Conservation (phyloP, 768 basidiomycete species). For the Termitomyces sp. region DNA sequence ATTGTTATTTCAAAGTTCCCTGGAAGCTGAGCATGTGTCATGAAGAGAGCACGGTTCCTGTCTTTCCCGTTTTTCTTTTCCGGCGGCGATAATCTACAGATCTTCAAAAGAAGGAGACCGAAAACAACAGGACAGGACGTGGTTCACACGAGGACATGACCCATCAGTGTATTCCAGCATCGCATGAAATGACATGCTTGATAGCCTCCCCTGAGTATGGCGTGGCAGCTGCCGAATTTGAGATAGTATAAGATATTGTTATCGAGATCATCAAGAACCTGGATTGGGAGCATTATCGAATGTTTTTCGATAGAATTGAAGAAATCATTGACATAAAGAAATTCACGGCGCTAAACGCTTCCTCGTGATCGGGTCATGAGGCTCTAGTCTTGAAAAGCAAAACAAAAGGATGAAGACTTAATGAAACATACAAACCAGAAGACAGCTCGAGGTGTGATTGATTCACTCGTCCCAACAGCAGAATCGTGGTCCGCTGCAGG, state of each 20-base stretch:
- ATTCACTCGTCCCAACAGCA: too few species aligned
- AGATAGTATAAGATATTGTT: not conserved
- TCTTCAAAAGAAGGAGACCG: too few species aligned
- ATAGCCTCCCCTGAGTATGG: not conserved
- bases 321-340: not conserved
- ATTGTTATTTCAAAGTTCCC: too few species aligned
- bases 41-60: too few species aligned
- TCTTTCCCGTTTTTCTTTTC: too few species aligned
- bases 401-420: not conserved
- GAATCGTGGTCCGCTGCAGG: not conserved
- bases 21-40: too few species aligned
- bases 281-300: not conserved
- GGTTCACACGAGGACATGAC: too few species aligned
- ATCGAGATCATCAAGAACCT: not conserved
- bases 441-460: not conserved
- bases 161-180: not conserved
- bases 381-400: not conserved
- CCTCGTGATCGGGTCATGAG: not conserved
- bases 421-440: not conserved
- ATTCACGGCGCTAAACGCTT: not conserved
- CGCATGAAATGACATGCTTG: not conserved
- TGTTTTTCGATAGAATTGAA: not conserved
- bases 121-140: too few species aligned
- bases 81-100: too few species aligned
- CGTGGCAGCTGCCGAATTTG: not conserved